A percentile compares a stretch with the other conserved stretches of the same genome.
phyloP scores from a whole-genome alignment of 306 rosid species.

The Quercus engelmannii region DNA sequence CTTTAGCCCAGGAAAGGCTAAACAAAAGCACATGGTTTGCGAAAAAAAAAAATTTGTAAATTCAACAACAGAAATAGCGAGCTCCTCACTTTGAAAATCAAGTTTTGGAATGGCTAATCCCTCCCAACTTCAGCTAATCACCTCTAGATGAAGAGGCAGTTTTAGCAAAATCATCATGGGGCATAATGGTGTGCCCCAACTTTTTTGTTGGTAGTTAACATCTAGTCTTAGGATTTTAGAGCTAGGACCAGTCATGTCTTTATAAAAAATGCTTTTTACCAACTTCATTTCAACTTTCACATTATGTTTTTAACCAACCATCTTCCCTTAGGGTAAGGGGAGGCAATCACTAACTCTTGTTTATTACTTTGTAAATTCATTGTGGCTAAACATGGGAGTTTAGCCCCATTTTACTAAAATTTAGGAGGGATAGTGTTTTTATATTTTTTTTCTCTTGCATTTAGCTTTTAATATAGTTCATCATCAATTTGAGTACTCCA shows the following conservation, averaged over 20 bases:
- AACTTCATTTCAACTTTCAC: conserved; percentile 31
- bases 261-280: conserved; percentile 24
- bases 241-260: conserved; percentile 36
- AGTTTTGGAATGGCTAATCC: conserved; percentile 36
- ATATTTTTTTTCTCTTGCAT: conserved; percentile 20
- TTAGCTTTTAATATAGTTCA: conserved; percentile 46
- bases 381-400: conserved; percentile 76
- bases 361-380: conserved; percentile 43
- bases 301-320: conserved; percentile 32
- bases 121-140: conserved; percentile 42
- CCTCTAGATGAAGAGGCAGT: conserved; percentile 43
- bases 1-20: conserved; percentile 53
- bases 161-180: conserved; percentile 37
- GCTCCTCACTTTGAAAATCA: conserved; percentile 35
- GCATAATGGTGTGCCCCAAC: conserved; percentile 58
- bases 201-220: conserved; percentile 59
- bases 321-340: conserved; percentile 64
- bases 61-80: conserved; percentile 37
- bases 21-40: conserved; percentile 41
- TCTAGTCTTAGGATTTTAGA: conserved; percentile 49
- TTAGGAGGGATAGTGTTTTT: conserved; percentile 52
- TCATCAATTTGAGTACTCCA: conserved; percentile 67
- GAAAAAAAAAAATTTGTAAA: conserved; percentile 46
- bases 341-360: conserved; percentile 26
- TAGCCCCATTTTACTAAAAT: conserved; percentile 49